A percentile compares a stretch with the other conserved stretches of the same genome.
Conservation (phyloP, 106 monocot genomes). For the Gastrodia elata region DNA sequence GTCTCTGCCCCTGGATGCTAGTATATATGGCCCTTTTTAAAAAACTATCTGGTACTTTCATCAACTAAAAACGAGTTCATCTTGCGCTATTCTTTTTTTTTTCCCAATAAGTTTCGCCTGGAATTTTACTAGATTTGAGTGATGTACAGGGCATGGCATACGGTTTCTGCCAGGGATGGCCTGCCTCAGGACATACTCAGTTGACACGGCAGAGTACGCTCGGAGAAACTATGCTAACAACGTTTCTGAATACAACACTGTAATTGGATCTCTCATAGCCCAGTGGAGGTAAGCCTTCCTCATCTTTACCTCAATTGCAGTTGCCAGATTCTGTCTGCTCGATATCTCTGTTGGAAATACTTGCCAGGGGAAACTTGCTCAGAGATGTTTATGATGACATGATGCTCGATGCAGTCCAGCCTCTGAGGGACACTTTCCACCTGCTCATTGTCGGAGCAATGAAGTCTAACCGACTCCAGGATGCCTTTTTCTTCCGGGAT, state of each 20-base stretch:
- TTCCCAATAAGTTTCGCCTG: not conserved
- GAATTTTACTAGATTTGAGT: no score
- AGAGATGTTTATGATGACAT: constrained; percentile 97
- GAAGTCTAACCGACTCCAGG: constrained; percentile 84
- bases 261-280: constrained; percentile 63
- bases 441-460: constrained; percentile 88
- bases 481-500: constrained; percentile 82
- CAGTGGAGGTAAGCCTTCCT: constrained; percentile 47
- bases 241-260: constrained; percentile 89
- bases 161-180: not conserved
- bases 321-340: not conserved
- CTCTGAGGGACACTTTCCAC: constrained; percentile 86
- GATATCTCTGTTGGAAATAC: not conserved
- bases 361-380: constrained; percentile 55
- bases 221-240: constrained; percentile 76
- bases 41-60: not conserved
- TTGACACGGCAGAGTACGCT: constrained; percentile 43
- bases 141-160: constrained; percentile 10
- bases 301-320: not conserved
- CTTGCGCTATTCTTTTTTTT: not conserved
- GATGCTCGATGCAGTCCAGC: constrained; percentile 94
- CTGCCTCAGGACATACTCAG: constrained; percentile 13
- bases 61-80: not conserved
- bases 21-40: not conserved
- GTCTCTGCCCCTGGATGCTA: not conserved